These are phyloP conservation scores for Rhododendron ovatum DNA, from an alignment of 148 eudicot species.

Conservation along the genomic window DNA sequence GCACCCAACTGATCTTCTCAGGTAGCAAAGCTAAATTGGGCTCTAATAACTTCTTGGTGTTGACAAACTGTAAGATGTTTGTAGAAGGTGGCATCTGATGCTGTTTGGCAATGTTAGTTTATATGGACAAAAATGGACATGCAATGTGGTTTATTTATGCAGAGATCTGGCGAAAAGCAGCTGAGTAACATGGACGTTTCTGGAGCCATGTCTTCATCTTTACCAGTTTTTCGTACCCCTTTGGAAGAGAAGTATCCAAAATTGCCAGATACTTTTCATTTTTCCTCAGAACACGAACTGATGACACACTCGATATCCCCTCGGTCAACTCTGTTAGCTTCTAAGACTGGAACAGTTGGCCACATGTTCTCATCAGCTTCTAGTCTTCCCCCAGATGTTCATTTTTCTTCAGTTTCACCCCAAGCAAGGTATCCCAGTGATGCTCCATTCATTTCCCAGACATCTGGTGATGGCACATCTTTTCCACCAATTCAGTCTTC, in stretches of 20 bases:
- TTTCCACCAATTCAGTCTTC: conserved; percentile 14
- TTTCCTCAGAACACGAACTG: conserved; percentile 20
- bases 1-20: not conserved
- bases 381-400: conserved; percentile 35
- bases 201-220: conserved; percentile 28
- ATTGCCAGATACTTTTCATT: not conserved
- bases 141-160: conserved; percentile 42
- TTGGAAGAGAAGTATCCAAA: conserved; percentile 33
- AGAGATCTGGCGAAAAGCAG: conserved; percentile 37
- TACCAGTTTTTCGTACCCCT: conserved; percentile 27
- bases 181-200: conserved; percentile 31
- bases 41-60: not conserved
- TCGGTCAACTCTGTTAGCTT: conserved; percentile 24
- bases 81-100: not conserved
- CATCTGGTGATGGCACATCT: conserved; percentile 24
- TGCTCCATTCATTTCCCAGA: conserved; percentile 37
- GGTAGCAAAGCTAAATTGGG: not conserved
- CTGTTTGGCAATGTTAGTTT: conserved; percentile 15
- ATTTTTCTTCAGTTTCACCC: conserved; percentile 33
- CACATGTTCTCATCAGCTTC: conserved; percentile 34
- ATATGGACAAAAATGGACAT: conserved; percentile 51
- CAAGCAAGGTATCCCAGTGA: conserved; percentile 24
- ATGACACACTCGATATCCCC: conserved; percentile 22
- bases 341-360: conserved; percentile 33
- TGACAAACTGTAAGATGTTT: not conserved